A percentile compares a stretch with the other conserved stretches of the same genome.
These are phyloP conservation scores for Ceratobasidium papillatum DNA, from an alignment of 1,284 basidiomycete species.

Conservation along the genomic window DNA sequence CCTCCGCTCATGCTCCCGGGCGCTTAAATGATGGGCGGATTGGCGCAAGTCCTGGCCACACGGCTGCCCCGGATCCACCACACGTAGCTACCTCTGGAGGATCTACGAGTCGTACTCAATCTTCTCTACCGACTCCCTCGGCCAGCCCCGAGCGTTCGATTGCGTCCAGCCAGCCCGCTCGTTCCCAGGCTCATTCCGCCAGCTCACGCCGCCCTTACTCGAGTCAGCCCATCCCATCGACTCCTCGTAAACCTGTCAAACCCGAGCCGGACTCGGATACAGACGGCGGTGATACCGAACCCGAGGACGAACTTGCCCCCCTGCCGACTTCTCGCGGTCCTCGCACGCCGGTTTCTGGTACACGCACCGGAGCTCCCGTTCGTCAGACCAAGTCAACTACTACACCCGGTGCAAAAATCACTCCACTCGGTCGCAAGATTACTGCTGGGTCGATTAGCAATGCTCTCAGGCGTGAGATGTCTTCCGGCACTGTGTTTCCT, in stretches of 20 bases:
- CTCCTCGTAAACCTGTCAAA: not conserved
- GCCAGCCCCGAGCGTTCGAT: not conserved
- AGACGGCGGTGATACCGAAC: conserved; percentile 13
- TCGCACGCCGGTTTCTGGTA: not conserved
- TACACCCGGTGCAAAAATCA: not conserved
- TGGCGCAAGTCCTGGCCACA: not conserved
- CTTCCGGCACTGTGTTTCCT: not conserved
- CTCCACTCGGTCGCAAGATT: not conserved
- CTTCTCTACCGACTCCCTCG: not conserved
- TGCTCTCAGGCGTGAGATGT: not conserved
- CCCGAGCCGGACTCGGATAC: not conserved
- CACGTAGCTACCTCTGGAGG: not conserved
- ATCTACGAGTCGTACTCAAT: not conserved
- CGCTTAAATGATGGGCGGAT: not conserved
- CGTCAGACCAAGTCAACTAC: not conserved
- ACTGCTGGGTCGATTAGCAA: not conserved
- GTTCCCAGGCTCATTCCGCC: not conserved
- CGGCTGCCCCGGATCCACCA: not conserved
- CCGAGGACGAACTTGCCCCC: not conserved
- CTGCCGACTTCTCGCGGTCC: not conserved
- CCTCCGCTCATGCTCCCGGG: not conserved
- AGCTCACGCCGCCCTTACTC: not conserved
- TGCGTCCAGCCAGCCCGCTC: not conserved
- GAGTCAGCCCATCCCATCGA: not conserved
- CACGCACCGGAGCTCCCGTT: not conserved